Evolutionary conservation across 768 basidiomycete species (phyloP), one percentile per base, ranked within the genome.

Genomic region (Boletales sp.): DNA sequence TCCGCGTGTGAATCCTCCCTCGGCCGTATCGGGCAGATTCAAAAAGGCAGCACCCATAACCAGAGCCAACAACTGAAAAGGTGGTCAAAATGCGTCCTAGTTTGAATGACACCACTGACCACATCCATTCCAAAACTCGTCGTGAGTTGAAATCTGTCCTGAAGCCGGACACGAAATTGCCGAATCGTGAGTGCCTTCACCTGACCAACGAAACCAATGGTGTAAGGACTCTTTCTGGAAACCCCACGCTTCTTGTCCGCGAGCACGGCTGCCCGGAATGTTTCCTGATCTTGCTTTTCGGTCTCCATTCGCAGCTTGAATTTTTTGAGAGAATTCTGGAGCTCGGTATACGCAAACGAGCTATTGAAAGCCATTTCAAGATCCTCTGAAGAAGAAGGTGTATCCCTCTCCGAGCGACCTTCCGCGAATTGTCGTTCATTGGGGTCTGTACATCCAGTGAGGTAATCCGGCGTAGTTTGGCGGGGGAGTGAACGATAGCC

Each of bases 1-100:
- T 41, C 90, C 90, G 54, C 92, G 82, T 21, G 91, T 92, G 70
- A 96, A 96, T 0, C 86, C 89, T 31, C 93, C 93, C 37, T 78
- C 76, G 7, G 92, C 81, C 0, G 86, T 84, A 13, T 76, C 60
- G 2, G 90, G 87, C 43, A 87, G 77, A 42, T 86, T 80, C 60
- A 83, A 81, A 72, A 82, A 95, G 8, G 85, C 81, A 8, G 77
- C 83, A 33, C 91, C 91, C 57, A 88, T 73, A 37, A 89, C 76
- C 41, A 89, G 59, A n/a, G 83, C 50, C 5, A 55, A 37, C 15
- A 57, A 17, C 62, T 53, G 18, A 25, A 47, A 33, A 15, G 28
- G 35, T 2, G 36, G 49, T 52, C 31, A 60, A 14, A 38, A 32
- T 11, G 15, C n/a, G 19, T 42, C 11, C 8, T 5, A 11, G 14